Conservation (phyloP, 306 rosid species). For the Albizia julibrissin region DNA sequence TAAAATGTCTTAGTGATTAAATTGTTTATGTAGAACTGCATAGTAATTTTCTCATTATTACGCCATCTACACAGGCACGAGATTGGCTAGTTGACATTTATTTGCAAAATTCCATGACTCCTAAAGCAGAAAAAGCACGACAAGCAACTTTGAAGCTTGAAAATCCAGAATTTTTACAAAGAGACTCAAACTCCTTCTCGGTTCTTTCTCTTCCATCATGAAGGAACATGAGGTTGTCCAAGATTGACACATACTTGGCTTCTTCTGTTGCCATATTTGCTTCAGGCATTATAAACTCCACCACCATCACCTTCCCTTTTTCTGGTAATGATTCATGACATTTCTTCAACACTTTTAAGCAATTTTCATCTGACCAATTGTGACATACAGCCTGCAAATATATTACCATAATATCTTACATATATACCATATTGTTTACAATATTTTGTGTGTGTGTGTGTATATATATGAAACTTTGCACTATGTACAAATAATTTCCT, state of each 20-base stretch:
- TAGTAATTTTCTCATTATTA: too few relatives aligned
- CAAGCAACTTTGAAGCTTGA: slow-evolving; percentile 9
- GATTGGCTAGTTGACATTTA: background rate
- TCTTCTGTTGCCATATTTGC: background rate
- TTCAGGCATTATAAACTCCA: slow-evolving; percentile 27
- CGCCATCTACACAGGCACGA: too few relatives aligned
- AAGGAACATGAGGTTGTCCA: slow-evolving; percentile 25
- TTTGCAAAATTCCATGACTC: slow-evolving; percentile 21
- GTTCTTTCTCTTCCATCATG: slow-evolving; percentile 29
- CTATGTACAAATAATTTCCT: too few relatives aligned
- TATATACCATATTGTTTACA: too few relatives aligned
- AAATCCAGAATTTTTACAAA: slow-evolving; percentile 7
- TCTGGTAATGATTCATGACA: slow-evolving; percentile 22
- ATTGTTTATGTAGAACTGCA: too few relatives aligned
- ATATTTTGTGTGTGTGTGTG: too few relatives aligned
- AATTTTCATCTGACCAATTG: slow-evolving; percentile 38
- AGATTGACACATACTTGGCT: background rate
- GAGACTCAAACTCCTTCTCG: background rate
- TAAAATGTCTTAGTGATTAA: too few relatives aligned
- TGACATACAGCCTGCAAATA: slow-evolving; percentile 22
- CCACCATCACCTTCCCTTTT: slow-evolving; percentile 27
- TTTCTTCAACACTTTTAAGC: slow-evolving; percentile 15
- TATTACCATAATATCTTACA: background rate
- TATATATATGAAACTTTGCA: too few relatives aligned
- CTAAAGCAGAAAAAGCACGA: background rate